Percentiles rank a stretch among this genome's conserved stretches.
These are phyloP conservation scores for Sherardia arvensis DNA, from an alignment of 257 asterid genomes.

Conservation along the genomic window DNA sequence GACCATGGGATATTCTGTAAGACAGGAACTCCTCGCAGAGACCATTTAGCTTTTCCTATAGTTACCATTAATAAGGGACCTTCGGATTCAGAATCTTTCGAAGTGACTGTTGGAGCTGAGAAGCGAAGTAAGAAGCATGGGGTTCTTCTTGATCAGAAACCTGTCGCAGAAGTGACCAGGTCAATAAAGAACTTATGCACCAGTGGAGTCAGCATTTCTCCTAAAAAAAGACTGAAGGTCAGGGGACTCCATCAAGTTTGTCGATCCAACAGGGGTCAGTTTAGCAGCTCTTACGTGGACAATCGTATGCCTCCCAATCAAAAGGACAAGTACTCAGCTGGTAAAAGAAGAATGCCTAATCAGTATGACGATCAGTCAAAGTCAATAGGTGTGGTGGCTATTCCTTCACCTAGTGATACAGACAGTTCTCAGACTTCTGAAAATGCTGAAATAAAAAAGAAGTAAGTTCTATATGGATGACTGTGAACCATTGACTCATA, in stretches of 20 bases:
- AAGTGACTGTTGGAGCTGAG: slow-evolving; percentile 18
- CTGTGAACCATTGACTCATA: not conserved
- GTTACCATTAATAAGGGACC: slow-evolving; percentile 21
- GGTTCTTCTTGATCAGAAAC: slow-evolving; percentile 15
- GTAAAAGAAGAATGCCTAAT: slow-evolving; percentile 20
- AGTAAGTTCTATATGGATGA: slow-evolving; percentile 23
- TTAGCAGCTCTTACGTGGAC: slow-evolving; percentile 13
- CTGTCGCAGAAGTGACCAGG: slow-evolving; percentile 17
- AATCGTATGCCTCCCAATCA: slow-evolving; percentile 13
- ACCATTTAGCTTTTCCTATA: slow-evolving; percentile 54
- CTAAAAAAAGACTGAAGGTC: slow-evolving; percentile 13
- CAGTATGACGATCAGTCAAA: slow-evolving; percentile 13
- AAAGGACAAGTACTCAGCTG: slow-evolving; percentile 22
- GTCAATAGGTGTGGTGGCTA: slow-evolving; percentile 9
- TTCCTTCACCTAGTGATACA: slow-evolving; percentile 10
- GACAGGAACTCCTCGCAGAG: slow-evolving; percentile 51
- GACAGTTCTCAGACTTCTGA: slow-evolving; percentile 12
- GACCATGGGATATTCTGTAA: slow-evolving; percentile 42
- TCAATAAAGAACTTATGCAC: slow-evolving; percentile 7
- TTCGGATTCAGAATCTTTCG: slow-evolving; percentile 15
- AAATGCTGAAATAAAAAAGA: slow-evolving; percentile 29
- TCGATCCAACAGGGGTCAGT: slow-evolving; percentile 16
- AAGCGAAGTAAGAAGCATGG: slow-evolving; percentile 42
- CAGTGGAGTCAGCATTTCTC: slow-evolving; percentile 17
- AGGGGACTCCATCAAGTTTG: slow-evolving; percentile 11